Base-by-base conservation (phyloP, 2,329 filamentous ascomycete species). In the Fusarium concolor region DNA sequence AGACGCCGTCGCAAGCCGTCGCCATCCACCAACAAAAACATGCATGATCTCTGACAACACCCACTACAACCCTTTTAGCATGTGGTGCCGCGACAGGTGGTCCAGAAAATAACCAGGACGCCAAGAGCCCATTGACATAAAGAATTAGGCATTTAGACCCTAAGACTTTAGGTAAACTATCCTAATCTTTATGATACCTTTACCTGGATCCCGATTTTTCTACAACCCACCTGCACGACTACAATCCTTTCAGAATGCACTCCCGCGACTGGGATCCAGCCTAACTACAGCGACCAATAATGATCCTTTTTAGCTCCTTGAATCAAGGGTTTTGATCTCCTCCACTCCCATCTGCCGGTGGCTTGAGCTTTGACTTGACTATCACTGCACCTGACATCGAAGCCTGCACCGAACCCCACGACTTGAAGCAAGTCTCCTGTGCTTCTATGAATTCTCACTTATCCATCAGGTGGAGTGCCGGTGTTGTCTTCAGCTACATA, bases 1-100 rank as follows among this genome's bases (percentile, higher is more conserved):
- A 18, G 43, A 45, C 43, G 62, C 66, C 66, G 66, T 42, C 33
- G 46, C 62, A 67, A 69, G 57, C 62, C 53, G 66, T 51, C 20
- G 33, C 39, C 49, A 69, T 70, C 66, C 62, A 64, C 38, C 39
- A 62, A 31, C 58, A 35, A 54, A 24, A 49, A 41, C 31, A 38
- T 43, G 51, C 44, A 43, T 37, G 53, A 43, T 42, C 35, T 58
- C 44, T 29, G 45, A 35, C 46, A 65, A 37, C 42, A 33, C 53
- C 29, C 29, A 29, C 41, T 62, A 26, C 56, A 20, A 18, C 29
- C n/a, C 22, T 31, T 52, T 22, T 33, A 33, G 41, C 20, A n/a
- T 45, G 33, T 41, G 31, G 31, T 33, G 12, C 31, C 31, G 31
- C 39, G 31, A 35, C 35, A n/a, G n/a, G n/a, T n/a, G n/a, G n/a